These are phyloP conservation scores for Thelephora terrestris DNA, from an alignment of 1,284 basidiomycete species.

Conservation along the genomic window DNA sequence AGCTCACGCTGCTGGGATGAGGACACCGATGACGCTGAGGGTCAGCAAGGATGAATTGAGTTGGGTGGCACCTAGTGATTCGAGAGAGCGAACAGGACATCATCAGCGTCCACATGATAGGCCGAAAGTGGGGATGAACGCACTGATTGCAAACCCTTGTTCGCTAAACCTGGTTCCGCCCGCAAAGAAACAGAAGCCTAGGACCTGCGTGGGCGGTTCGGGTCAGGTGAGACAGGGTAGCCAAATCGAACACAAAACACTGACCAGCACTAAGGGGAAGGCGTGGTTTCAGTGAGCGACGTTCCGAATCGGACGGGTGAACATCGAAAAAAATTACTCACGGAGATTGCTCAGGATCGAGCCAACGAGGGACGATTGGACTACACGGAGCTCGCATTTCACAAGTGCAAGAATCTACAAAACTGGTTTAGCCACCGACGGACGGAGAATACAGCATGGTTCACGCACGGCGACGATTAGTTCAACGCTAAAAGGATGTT, in stretches of 20 bases:
- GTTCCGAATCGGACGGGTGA: neutral
- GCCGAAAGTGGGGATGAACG: slow-evolving; percentile 12
- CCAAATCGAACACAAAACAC: too few relatives aligned
- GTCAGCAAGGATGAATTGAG: slow-evolving; percentile 74
- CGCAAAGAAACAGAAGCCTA: slow-evolving; percentile 75
- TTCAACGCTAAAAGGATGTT: slow-evolving; percentile 46
- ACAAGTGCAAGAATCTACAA: slow-evolving; percentile 69
- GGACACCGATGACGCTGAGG: slow-evolving; percentile 70
- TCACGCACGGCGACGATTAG: slow-evolving; percentile 66
- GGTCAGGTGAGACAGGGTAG: neutral
- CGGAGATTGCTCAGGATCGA: slow-evolving; percentile 75
- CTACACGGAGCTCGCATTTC: slow-evolving; percentile 74
- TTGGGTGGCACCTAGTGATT: slow-evolving; percentile 54
- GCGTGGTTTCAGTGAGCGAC: neutral
- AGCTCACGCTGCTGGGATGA: slow-evolving; percentile 58
- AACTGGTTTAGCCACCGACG: slow-evolving; percentile 12
- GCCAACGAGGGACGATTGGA: slow-evolving; percentile 74
- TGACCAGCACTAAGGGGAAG: slow-evolving; percentile 49
- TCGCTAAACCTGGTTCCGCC: slow-evolving; percentile 61
- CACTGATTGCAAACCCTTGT: slow-evolving; percentile 64
- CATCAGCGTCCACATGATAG: slow-evolving; percentile 9
- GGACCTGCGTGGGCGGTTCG: slow-evolving; percentile 8
- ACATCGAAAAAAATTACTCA: slow-evolving; percentile 23
- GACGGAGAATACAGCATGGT: slow-evolving; percentile 8
- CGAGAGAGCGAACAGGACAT: neutral